Evolutionary conservation across 306 rosid species (phyloP).

Genomic region (Pachyrhizus erosus): DNA sequence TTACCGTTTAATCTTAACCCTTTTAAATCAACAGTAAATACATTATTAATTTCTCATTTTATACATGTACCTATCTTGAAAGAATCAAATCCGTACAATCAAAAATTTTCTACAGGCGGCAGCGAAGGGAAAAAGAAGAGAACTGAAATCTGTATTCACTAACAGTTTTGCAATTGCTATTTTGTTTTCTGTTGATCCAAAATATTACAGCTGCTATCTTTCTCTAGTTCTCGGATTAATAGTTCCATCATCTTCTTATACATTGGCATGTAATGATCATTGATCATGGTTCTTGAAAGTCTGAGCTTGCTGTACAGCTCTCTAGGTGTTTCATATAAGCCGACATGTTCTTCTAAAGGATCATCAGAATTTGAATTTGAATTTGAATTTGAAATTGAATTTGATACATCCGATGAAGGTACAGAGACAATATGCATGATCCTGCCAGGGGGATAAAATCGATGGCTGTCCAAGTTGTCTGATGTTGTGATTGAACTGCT

Average conservation of each 20-base stretch:
- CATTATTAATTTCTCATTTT: background rate
- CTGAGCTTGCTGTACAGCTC: conserved; percentile 91
- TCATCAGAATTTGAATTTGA: conserved; percentile 51
- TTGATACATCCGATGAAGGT: conserved; percentile 51
- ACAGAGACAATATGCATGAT: conserved; percentile 83
- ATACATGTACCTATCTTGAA: conserved; percentile 7
- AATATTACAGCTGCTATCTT: conserved; percentile 46
- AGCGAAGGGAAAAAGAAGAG: conserved; percentile 5
- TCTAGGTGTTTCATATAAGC: conserved; percentile 83
- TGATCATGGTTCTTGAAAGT: conserved; percentile 90
- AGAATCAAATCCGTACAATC: background rate
- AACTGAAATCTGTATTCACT: conserved; percentile 32
- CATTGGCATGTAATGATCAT: conserved; percentile 99
- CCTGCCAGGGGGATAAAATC: conserved; percentile 87
- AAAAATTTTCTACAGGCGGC: background rate
- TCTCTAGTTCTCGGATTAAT: conserved; percentile 78
- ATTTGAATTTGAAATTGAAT: conserved; percentile 52
- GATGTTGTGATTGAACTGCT: conserved; percentile 56
- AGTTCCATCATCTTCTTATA: conserved; percentile 96
- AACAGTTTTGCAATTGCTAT: conserved; percentile 11
- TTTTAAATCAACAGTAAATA: background rate
- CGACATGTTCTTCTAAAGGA: conserved; percentile 60
- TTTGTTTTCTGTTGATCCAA: conserved; percentile 41
- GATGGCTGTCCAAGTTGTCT: conserved; percentile 71
- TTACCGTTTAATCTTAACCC: background rate